Conservation (phyloP, 768 basidiomycete species). For the Panaeolus papilionaceus region DNA sequence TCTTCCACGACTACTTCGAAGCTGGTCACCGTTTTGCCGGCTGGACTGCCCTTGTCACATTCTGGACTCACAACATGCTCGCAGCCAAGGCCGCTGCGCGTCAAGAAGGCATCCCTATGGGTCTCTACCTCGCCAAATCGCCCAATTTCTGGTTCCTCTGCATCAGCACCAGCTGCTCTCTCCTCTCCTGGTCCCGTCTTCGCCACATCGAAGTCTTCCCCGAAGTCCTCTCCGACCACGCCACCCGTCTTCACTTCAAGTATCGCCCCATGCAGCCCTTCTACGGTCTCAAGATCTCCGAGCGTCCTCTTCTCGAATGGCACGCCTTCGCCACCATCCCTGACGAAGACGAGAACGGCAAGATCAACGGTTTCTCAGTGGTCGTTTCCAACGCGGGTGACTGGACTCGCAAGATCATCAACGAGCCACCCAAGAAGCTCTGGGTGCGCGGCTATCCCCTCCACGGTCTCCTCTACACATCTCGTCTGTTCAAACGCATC, state of each 20-base stretch:
- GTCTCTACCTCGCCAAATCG: slow-evolving; percentile 48
- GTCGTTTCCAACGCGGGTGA: slow-evolving; percentile 63
- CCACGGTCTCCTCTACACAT: slow-evolving; percentile 55
- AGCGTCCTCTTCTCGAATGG: slow-evolving; percentile 53
- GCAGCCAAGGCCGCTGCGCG: slow-evolving; percentile 41
- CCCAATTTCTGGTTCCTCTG: slow-evolving; percentile 55
- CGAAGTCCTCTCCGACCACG: slow-evolving; percentile 59
- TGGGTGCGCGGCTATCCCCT: slow-evolving; percentile 62
- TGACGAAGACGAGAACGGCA: slow-evolving; percentile 40
- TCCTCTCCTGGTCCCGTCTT: slow-evolving; percentile 59
- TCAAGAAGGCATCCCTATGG: slow-evolving; percentile 39
- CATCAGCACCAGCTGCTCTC: slow-evolving; percentile 42
- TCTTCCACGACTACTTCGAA: slow-evolving; percentile 61
- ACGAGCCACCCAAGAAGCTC: slow-evolving; percentile 53
- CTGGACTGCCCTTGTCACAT: slow-evolving; percentile 55
- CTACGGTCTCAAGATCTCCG: slow-evolving; percentile 40
- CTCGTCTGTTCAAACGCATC: slow-evolving; percentile 54
- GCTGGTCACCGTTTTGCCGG: slow-evolving; percentile 60
- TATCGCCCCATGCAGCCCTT: slow-evolving; percentile 46
- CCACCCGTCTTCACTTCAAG: slow-evolving; percentile 59
- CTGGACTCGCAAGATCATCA: slow-evolving; percentile 57
- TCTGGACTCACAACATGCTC: slow-evolving; percentile 52
- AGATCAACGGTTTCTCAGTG: slow-evolving; percentile 51
- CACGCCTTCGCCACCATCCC: slow-evolving; percentile 54
- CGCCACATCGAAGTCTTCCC: slow-evolving; percentile 54